phyloP scores from a whole-genome alignment of 108 stramenopile species.

The Discostella stelligeroides region DNA sequence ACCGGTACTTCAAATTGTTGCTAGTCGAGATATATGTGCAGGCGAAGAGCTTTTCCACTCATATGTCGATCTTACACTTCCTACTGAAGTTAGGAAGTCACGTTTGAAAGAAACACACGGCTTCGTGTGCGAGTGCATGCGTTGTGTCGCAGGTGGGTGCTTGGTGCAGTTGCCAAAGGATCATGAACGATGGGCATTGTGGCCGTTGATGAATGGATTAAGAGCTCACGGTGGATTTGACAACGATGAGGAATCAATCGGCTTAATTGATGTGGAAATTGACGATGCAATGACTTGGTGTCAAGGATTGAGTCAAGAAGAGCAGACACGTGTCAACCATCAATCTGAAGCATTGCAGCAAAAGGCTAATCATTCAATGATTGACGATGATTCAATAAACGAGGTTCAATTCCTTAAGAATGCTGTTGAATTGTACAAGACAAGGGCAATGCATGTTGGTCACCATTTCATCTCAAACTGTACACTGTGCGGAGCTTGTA shows the following conservation, averaged over 20 bases:
- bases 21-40: constrained; percentile 36
- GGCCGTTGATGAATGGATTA: constrained; percentile 22
- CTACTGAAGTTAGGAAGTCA: constrained; percentile 42
- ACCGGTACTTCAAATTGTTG: constrained; percentile 42
- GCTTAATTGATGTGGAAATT: constrained; percentile 23
- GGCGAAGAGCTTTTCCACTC: constrained; percentile 74
- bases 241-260: background rate
- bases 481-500: constrained; percentile 34
- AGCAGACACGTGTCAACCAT: constrained; percentile 6
- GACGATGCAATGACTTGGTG: constrained; percentile 23
- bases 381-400: constrained; percentile 23
- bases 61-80: constrained; percentile 59
- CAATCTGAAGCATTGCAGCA: constrained; percentile 17
- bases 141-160: constrained; percentile 36
- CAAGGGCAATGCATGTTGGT: constrained; percentile 13
- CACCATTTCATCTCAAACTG: constrained; percentile 34
- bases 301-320: background rate
- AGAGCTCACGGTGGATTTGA: background rate
- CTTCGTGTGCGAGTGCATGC: constrained; percentile 61
- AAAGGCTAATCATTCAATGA: constrained; percentile 32
- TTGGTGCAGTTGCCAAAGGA: constrained; percentile 19
- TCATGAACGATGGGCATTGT: constrained; percentile 22
- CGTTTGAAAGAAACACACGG: constrained; percentile 53
- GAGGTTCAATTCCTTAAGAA: constrained; percentile 23
- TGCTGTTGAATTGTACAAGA: constrained; percentile 23